Base-by-base conservation (phyloP, 371 early-diverging fungal species). In the Lichtheimia ornata region DNA sequence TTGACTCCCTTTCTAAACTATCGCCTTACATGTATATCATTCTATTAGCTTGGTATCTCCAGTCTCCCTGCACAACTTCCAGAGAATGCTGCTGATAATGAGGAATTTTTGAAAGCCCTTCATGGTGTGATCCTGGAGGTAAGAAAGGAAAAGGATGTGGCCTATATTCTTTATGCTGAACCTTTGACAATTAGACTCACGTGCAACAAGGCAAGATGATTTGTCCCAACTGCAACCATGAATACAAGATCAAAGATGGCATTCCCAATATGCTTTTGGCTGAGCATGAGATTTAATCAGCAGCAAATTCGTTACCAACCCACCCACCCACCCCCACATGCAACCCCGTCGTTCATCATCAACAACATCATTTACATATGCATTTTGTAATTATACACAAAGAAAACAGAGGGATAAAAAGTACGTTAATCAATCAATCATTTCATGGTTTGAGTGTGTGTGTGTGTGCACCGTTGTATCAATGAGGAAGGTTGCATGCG, bases 201-300 rank as follows among this genome's bases (percentile, higher is more conserved):
- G 84, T 98, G 58, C 87, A 88, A 66, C 85, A 90, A 52, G 98
- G 97, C 18, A 80, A 83, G 66, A 97, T 97, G 97, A 76, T 93
- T 15, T 98, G 98, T 69, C 83, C 85, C 25, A 90, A 88, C 61
- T 98, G 98, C 72, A 77, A 78, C 20, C 98, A 96, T 70, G 87
- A 92, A 35, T 98, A 93, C 73, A 88, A 86, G 55, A 93, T 98
- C 70, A 90, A 84, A 56, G 92, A 97, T 67, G 95, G 96, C 40
- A 93, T 98, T 58, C 95, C 98, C 58, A 98, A 98, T 79, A 97
- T 98, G 97, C 83, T 98, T 14, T 81, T 98, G 41, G 92, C 91
- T 44, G 98, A 97, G 64, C 91, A 89, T 57, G 98, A 98, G 79
- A 91, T 97, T 55, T 95, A 88, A 82, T 35, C 35, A 35, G 0